These are phyloP conservation scores for Auricularia cornea DNA, from an alignment of 768 basidiomycete genomes.

Conservation along the genomic window DNA sequence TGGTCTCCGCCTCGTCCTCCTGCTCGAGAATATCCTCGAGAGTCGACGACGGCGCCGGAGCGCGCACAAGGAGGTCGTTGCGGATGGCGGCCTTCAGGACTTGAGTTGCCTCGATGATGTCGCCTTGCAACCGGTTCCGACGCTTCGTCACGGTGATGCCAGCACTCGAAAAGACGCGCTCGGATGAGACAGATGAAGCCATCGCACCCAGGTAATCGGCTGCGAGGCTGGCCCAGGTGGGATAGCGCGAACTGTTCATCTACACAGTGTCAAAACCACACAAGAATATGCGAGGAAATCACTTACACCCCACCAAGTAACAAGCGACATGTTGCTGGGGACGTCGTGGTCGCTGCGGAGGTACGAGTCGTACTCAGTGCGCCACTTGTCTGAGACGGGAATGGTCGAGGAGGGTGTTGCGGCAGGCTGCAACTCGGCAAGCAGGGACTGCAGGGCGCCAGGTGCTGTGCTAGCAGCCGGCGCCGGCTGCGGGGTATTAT, in stretches of 20 bases:
- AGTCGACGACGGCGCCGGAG: not conserved
- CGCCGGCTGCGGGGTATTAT: not conserved
- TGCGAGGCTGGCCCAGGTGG: constrained; percentile 29
- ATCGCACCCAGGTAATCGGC: constrained; percentile 31
- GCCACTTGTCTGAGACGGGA: constrained; percentile 12
- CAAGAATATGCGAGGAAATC: not conserved
- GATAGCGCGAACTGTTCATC: constrained; percentile 19
- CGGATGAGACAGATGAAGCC: constrained; percentile 30
- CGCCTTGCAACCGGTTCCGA: constrained; percentile 25
- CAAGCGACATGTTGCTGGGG: constrained; percentile 14
- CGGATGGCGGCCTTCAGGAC: constrained; percentile 16
- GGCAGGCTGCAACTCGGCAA: constrained; percentile 7
- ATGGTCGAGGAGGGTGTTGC: not conserved
- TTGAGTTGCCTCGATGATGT: constrained; percentile 29
- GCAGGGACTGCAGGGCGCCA: not conserved
- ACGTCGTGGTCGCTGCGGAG: constrained; percentile 11
- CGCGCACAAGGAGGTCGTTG: not conserved
- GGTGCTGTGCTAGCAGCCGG: not conserved
- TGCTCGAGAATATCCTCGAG: not conserved
- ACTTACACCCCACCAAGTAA: constrained; percentile 30
- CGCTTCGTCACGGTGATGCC: constrained; percentile 32
- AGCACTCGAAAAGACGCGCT: constrained; percentile 32
- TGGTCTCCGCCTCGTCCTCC: not conserved
- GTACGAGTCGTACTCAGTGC: constrained; percentile 18
- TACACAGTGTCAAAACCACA: not conserved